Evolutionary conservation across 2,329 filamentous ascomycete species (phyloP), one percentile per base, ranked within the genome.

Genomic region (Aphanocladium album): DNA sequence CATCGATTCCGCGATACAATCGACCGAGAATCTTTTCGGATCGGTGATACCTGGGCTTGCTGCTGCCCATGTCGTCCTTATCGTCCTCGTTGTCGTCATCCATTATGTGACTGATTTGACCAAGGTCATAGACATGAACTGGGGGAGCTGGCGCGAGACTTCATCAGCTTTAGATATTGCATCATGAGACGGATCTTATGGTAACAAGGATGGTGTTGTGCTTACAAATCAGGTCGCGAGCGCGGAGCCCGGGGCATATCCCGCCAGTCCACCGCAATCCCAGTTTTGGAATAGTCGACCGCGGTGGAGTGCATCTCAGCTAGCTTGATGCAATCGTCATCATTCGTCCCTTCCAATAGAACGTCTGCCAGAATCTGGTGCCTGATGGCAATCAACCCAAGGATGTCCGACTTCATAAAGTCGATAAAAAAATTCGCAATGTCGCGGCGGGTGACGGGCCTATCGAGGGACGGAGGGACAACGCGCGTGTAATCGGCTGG

Each of bases 351-450:
- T 0, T 67, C 25, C 0, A 65, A 39, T 23, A 72, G 70, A 61
- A 84, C 78, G 68, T 91, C 89, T 0, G 88, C 85, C 17, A 89
- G 67, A 1, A 89, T 80, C 65, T 86, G 79, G 67, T 91, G 89
- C 2, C 80, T 74, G 0, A 73, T 85, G 0, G 88, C 86, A 64
- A 91, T 89, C 47, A 86, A 69, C 0, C 87, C 87, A 1, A 90
- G 72, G n/a, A 85, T 79, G 65, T 90, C 86, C 1, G 82, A 84
- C 64, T 81, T 79, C 85, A 91, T 90, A 62, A 91, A 91, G 19
- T 86, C 78, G n/a, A 96, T 79, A 64, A 96, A 95, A 73, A 93
- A 95, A 9, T 89, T 77, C 0, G 85, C 86, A 76, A 96, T 95
- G 66, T 96, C 90, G 0, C 81, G 70, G 1, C 73, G 72, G 1